Evolutionary conservation across 176 grass and related monocot species (phyloP), one percentile per base, ranked within the genome.

Genomic region (Phoenix dactylifera): DNA sequence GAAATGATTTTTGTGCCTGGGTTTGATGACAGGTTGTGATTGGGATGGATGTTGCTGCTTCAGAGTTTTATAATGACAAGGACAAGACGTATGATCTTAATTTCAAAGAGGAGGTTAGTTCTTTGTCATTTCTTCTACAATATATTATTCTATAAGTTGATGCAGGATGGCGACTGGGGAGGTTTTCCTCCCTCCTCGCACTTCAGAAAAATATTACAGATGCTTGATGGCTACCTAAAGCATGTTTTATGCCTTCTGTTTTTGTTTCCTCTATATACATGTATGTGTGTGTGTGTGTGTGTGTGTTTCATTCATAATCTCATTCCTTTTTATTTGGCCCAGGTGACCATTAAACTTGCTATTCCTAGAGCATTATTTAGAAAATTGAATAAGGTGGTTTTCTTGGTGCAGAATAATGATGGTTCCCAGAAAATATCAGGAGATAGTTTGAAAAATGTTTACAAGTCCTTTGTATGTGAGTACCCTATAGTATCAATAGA

Each of bases 21-120:
- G 17, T 14, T 6, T 59, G 35, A 44, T 49, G 50, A 18, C 58
- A 95, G 86, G 83, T 96, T 5, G 91, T 96, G 35, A 96, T 90
- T 66, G 91, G 86, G 64, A 96, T 96, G 91, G 91, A 96, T 58
- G 91, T 96, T 68, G 91, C 91, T 26, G 86, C 91, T 66, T 96
- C 91, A 58, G 86, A 96, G 63, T 90, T 96, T 57, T 96, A 80
- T 51, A 55, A 10, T 16, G 91, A 96, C 1, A 87, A 81, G 72
- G 86, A 87, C 28, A 63, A 77, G 50, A 90, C 77, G 15, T 90
- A 90, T 65, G 91, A 96, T 60, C 91, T 96, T 22, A 96, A 90
- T 51, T 96, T 90, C 65, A 90, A 96, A 75, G 91, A 87, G 68
- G 91, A 90, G 63, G 91, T 95, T 59, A 67, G 57, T 59, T 62